Evolutionary conservation across 2,329 filamentous ascomycete species (phyloP).

Genomic region (Colletotrichum sp.): DNA sequence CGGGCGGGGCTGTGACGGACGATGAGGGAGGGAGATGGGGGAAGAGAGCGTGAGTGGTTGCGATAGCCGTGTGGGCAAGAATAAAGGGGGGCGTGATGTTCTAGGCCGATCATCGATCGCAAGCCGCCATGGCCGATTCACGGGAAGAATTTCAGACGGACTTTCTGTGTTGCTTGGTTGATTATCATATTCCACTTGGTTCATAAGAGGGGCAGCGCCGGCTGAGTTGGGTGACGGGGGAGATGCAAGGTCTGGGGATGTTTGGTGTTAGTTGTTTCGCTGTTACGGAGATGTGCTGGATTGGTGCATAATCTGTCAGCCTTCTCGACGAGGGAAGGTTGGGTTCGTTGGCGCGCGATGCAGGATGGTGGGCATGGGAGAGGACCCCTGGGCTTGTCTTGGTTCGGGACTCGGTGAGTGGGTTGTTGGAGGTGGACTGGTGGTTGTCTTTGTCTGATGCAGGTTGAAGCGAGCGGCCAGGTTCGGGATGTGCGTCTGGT

Average conservation of each 20-base stretch:
- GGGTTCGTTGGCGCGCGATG: conserved; percentile 9
- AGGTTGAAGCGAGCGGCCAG: neutral
- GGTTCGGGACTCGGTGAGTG: neutral
- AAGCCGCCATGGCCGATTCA: neutral
- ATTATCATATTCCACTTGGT: neutral
- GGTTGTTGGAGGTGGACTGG: neutral
- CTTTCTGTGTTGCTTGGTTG: neutral
- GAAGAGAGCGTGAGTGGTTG: neutral
- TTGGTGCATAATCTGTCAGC: conserved; percentile 17
- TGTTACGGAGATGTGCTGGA: neutral
- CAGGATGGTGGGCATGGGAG: neutral
- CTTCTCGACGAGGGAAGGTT: conserved; percentile 21
- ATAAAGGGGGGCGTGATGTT: neutral
- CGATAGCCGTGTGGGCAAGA: neutral
- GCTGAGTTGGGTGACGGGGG: neutral
- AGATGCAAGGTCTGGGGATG: conserved; percentile 1
- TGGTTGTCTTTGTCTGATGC: neutral
- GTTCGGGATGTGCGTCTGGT: neutral
- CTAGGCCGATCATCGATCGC: conserved; percentile 14
- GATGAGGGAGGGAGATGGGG: neutral
- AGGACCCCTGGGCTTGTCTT: conserved; percentile 2
- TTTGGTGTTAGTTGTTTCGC: neutral
- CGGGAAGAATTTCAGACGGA: neutral
- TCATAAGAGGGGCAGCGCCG: neutral
- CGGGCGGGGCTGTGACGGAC: neutral